phyloP scores from a whole-genome alignment of 164 flowering plant species.

The Aristolochia fimbriata region DNA sequence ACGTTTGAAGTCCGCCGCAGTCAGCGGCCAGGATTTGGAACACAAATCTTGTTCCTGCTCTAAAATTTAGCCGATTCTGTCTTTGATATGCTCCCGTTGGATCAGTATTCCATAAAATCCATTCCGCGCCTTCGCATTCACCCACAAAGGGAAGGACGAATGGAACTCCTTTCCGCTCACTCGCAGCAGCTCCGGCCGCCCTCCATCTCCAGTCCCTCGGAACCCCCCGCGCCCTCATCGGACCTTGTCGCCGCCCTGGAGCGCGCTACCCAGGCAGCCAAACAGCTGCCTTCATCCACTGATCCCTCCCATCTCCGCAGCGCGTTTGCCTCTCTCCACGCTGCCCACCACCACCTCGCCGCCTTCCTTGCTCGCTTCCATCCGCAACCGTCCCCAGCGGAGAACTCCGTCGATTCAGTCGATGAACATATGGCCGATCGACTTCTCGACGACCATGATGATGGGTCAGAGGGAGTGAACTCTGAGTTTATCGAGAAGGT shows the following conservation, averaged over 20 bases:
- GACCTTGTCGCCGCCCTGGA: background rate
- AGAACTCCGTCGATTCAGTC: background rate
- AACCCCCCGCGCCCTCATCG: background rate
- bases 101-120: too few relatives aligned
- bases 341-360: background rate
- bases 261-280: background rate
- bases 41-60: too few relatives aligned
- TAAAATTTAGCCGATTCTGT: too few relatives aligned
- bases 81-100: too few relatives aligned
- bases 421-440: conserved; percentile 2
- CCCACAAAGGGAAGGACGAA: too few relatives aligned
- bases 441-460: background rate
- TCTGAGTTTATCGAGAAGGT: background rate
- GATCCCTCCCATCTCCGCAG: conserved; percentile 2
- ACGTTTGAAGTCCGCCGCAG: too few relatives aligned
- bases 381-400: background rate
- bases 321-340: conserved; percentile 1
- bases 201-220: background rate
- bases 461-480: background rate
- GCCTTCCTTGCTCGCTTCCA: background rate
- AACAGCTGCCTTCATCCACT: background rate
- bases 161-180: too few relatives aligned
- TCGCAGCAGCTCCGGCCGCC: background rate
- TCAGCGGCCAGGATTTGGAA: too few relatives aligned
- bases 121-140: too few relatives aligned